Evolutionary conservation across 192 early-diverging fungal species (phyloP).

Genomic region (Nowakowskiella sp.): DNA sequence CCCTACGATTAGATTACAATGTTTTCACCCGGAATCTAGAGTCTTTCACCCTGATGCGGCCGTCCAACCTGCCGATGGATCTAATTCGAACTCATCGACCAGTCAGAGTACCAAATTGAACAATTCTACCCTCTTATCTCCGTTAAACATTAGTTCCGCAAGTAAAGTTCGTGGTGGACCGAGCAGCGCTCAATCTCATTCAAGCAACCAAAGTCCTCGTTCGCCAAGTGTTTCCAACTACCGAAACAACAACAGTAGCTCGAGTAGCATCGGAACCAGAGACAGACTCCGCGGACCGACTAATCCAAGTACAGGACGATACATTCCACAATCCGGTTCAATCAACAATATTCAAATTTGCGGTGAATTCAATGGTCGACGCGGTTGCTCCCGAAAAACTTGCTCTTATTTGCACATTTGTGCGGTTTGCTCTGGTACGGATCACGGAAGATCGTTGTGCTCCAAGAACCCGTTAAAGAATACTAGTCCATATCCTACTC

Average conservation of each 20-base stretch:
- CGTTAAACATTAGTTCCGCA: not conserved
- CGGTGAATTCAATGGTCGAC: not conserved
- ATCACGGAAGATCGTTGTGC: no score
- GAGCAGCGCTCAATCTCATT: not conserved
- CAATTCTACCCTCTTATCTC: not conserved
- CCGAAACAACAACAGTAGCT: not conserved
- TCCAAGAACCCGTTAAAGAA: no score
- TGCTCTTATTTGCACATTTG: not conserved
- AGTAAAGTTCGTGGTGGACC: not conserved
- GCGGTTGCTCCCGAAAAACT: not conserved
- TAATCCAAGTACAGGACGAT: not conserved
- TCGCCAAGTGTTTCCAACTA: no score
- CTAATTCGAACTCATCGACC: not conserved
- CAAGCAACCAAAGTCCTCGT: not conserved
- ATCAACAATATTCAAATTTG: not conserved
- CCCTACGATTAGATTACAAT: not conserved
- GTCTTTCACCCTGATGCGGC: not conserved
- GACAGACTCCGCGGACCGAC: not conserved
- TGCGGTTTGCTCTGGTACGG: not conserved
- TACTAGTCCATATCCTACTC: no score
- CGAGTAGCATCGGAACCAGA: not conserved
- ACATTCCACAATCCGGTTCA: not conserved
- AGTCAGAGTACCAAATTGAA: not conserved
- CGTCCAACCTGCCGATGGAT: not conserved
- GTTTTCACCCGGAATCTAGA: not conserved